phyloP scores from a whole-genome alignment of 495 filamentous ascomycete genomes.

The Penicillium roqueforti region DNA sequence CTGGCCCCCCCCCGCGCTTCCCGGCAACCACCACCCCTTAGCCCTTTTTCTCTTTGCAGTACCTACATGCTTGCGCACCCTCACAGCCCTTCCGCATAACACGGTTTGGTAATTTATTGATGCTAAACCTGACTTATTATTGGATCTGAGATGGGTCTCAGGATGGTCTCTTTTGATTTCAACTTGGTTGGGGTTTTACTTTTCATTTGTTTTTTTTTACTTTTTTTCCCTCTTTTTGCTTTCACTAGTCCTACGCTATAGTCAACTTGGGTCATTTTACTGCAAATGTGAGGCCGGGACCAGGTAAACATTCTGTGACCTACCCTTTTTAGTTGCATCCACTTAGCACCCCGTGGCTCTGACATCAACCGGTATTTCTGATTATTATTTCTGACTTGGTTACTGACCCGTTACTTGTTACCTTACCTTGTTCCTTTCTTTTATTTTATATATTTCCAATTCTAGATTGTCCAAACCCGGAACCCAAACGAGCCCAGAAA shows the following conservation, averaged over 20 bases:
- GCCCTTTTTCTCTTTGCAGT: slow-evolving; percentile 21
- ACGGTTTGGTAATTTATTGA: slow-evolving; percentile 23
- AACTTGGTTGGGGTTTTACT: slow-evolving; percentile 2
- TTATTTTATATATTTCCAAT: slow-evolving; percentile 20
- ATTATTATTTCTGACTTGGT: slow-evolving; percentile 1
- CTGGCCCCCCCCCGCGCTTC: slow-evolving; percentile 27
- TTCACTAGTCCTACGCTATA: slow-evolving; percentile 23
- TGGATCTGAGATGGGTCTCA: slow-evolving; percentile 41
- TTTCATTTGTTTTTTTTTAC: not conserved
- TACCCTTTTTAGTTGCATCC: slow-evolving; percentile 38
- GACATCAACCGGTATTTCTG: slow-evolving; percentile 42
- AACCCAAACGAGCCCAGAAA: slow-evolving; percentile 39
- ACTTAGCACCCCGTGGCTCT: slow-evolving; percentile 37
- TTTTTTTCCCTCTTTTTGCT: slow-evolving; percentile 5
- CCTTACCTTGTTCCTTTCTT: not conserved
- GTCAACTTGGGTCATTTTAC: slow-evolving; percentile 1
- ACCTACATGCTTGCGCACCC: slow-evolving; percentile 20
- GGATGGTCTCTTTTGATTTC: slow-evolving; percentile 17
- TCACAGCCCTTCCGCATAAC: slow-evolving; percentile 12
- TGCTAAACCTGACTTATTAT: slow-evolving; percentile 36
- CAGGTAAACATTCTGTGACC: slow-evolving; percentile 30
- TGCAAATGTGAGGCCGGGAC: slow-evolving; percentile 12
- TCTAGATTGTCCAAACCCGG: slow-evolving; percentile 33
- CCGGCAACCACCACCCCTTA: slow-evolving; percentile 26
- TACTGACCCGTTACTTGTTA: slow-evolving; percentile 1